phyloP scores from a whole-genome alignment of 2,329 filamentous ascomycete genomes.

The Penicillium polonicum region DNA sequence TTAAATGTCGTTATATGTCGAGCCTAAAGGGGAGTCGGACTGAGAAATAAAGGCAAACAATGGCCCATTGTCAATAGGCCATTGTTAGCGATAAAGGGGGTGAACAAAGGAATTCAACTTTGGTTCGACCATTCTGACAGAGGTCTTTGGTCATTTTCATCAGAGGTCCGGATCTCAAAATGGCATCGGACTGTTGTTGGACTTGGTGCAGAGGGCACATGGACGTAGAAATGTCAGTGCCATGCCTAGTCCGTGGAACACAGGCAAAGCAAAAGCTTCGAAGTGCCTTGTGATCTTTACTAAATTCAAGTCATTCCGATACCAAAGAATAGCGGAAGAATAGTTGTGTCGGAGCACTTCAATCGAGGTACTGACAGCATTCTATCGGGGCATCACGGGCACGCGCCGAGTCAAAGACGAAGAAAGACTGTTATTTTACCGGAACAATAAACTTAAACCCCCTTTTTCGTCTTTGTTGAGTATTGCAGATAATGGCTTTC shows the following conservation, averaged over 20 bases:
- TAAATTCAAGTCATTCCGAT: not conserved
- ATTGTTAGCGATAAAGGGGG: not conserved
- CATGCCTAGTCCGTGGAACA: not conserved
- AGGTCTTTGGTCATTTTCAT: not conserved
- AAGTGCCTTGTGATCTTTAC: not conserved
- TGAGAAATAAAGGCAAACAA: conserved; percentile 1
- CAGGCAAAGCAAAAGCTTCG: not conserved
- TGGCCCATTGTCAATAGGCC: not conserved
- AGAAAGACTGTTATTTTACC: not conserved
- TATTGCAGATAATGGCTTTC: not conserved
- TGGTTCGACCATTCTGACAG: not conserved
- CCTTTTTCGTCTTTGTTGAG: not conserved
- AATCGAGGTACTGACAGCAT: not conserved
- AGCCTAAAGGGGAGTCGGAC: not conserved
- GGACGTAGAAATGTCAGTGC: not conserved
- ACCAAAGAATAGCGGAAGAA: not conserved
- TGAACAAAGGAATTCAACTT: not conserved
- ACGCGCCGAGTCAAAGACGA: not conserved
- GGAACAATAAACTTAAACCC: not conserved
- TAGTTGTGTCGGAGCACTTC: not conserved
- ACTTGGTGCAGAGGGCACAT: not conserved
- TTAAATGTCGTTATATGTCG: not conserved
- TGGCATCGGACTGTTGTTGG: not conserved
- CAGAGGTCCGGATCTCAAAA: not conserved
- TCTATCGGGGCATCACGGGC: not conserved